Evolutionary conservation across 1,284 basidiomycete genomes (phyloP).

Genomic region (Bjerkandera adusta): DNA sequence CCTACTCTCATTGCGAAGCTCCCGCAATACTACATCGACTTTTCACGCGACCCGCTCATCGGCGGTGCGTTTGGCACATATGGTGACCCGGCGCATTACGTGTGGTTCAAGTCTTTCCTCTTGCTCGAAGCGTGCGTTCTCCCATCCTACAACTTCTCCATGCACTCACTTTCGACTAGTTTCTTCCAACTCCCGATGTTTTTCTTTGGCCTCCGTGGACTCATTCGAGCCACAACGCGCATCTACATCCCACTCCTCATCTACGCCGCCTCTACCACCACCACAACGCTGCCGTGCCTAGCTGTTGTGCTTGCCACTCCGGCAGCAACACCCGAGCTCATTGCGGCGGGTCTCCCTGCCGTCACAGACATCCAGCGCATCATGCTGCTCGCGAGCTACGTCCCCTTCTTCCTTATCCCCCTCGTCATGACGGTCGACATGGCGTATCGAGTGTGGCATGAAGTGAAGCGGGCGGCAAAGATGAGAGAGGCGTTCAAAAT

Average conservation of each 20-base stretch:
- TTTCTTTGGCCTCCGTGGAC: slow-evolving; percentile 59
- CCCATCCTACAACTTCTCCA: not conserved
- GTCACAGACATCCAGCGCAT: slow-evolving; percentile 43
- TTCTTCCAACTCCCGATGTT: slow-evolving; percentile 80
- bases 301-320: slow-evolving; percentile 52
- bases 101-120: slow-evolving; percentile 70
- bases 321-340: slow-evolving; percentile 30
- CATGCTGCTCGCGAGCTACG: slow-evolving; percentile 67
- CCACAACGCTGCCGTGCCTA: slow-evolving; percentile 75
- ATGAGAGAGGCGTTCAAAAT: too few relatives aligned
- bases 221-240: slow-evolving; percentile 31
- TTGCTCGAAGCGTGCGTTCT: slow-evolving; percentile 47
- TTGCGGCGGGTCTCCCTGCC: slow-evolving; percentile 33
- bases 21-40: slow-evolving; percentile 43
- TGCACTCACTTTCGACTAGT: slow-evolving; percentile 30
- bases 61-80: slow-evolving; percentile 47
- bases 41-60: slow-evolving; percentile 64
- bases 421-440: slow-evolving; percentile 74
- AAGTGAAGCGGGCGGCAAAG: too few relatives aligned
- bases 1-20: slow-evolving; percentile 45
- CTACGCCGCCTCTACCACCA: slow-evolving; percentile 77
- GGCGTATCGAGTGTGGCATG: too few relatives aligned
- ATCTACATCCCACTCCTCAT: slow-evolving; percentile 57
- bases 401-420: slow-evolving; percentile 76
- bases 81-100: slow-evolving; percentile 36